phyloP scores from a whole-genome alignment of 2,329 filamentous ascomycete species.

The Cordyceps javanica region DNA sequence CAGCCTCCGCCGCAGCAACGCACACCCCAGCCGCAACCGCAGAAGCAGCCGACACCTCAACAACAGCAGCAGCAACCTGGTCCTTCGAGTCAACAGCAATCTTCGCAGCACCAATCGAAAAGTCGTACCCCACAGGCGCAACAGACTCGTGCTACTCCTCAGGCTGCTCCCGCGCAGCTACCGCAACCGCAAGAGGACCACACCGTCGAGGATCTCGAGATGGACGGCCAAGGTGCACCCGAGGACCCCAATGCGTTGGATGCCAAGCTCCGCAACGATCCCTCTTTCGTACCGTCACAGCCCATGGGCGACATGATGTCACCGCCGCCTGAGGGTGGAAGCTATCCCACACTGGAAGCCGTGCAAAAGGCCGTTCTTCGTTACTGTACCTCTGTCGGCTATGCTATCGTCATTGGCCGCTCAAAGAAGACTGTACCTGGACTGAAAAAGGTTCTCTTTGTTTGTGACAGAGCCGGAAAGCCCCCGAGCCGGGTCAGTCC shows the following conservation, averaged over 20 bases:
- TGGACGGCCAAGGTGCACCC: conserved; percentile 43
- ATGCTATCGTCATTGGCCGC: conserved; percentile 61
- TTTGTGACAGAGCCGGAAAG: conserved; percentile 60
- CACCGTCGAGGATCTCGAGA: conserved; percentile 45
- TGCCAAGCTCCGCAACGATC: conserved; percentile 41
- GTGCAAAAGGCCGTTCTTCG: conserved; percentile 57
- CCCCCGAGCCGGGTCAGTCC: conserved; percentile 56
- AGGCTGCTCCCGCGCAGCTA: conserved; percentile 29
- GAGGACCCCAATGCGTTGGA: conserved; percentile 41
- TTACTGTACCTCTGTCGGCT: conserved; percentile 62
- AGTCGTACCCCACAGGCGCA: conserved; percentile 7
- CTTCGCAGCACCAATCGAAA: conserved; percentile 11
- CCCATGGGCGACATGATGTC: conserved; percentile 57
- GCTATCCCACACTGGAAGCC: conserved; percentile 57
- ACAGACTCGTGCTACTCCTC: conserved; percentile 16
- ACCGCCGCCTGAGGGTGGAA: conserved; percentile 57
- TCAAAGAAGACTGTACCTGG: conserved; percentile 64
- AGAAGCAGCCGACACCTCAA: conserved; percentile 20
- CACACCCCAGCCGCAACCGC: conserved; percentile 17
- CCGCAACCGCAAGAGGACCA: conserved; percentile 36
- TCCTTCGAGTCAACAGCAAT: conserved; percentile 2
- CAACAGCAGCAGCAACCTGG: conserved; percentile 23
- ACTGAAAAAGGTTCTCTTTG: conserved; percentile 61
- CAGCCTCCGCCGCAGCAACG: conserved; percentile 15
- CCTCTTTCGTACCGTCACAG: conserved; percentile 45